phyloP scores from a whole-genome alignment of 345 rosid species.

The Geranium rotundifolium region DNA sequence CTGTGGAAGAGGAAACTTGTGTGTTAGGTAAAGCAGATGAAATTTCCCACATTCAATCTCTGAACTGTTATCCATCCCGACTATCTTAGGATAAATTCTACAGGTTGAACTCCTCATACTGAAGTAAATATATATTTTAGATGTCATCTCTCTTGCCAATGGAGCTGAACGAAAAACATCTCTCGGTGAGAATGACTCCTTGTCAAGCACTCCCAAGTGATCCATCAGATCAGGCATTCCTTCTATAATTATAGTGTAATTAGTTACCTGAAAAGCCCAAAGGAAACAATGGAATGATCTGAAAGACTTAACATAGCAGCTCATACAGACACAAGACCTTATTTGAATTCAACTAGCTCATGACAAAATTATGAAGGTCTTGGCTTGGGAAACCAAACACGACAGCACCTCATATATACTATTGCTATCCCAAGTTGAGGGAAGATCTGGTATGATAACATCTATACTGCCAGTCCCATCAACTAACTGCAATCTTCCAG shows the following conservation, averaged over 20 bases:
- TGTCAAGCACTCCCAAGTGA: slow-evolving; percentile 16
- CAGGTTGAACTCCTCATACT: slow-evolving; percentile 21
- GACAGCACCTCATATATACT: slow-evolving; percentile 50
- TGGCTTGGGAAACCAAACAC: slow-evolving; percentile 2
- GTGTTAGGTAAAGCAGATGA: slow-evolving; percentile 51
- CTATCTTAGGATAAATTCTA: slow-evolving; percentile 27
- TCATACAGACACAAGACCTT: slow-evolving; percentile 4
- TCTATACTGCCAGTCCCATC: slow-evolving; percentile 65
- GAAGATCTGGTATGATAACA: slow-evolving; percentile 55
- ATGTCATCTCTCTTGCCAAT: slow-evolving; percentile 20
- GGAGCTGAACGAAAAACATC: slow-evolving; percentile 31
- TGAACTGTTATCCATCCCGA: slow-evolving; percentile 19
- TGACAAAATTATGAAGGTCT: slow-evolving; percentile 5
- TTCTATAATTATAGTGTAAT: slow-evolving; percentile 42
- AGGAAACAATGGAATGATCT: slow-evolving; percentile 10
- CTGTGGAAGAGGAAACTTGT: slow-evolving; percentile 45
- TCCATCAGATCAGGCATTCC: slow-evolving; percentile 35
- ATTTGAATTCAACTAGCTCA: slow-evolving; percentile 8
- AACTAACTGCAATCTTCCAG: slow-evolving; percentile 69
- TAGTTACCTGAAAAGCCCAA: slow-evolving; percentile 40
- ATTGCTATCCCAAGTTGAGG: slow-evolving; percentile 34
- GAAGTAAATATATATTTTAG: slow-evolving; percentile 31
- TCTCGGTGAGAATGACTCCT: slow-evolving; percentile 33
- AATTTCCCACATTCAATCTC: slow-evolving; percentile 38
- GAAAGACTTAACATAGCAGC: neutral